Evolutionary conservation across 2,329 filamentous ascomycete genomes (phyloP).

Genomic region (Nemania sp.): DNA sequence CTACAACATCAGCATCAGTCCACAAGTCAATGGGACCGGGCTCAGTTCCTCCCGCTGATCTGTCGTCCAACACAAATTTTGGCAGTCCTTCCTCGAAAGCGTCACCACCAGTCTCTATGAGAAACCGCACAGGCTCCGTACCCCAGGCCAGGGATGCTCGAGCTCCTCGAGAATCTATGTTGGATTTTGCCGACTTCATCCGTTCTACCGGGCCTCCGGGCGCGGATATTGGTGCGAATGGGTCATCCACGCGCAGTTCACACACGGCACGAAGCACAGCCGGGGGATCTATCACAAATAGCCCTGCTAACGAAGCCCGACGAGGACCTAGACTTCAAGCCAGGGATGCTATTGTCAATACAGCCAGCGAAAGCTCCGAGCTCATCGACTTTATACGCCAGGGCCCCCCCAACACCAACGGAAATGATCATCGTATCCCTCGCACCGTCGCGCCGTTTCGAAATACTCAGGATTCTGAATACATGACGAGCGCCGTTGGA

Average conservation of each 20-base stretch:
- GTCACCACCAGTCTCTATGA: slow-evolving; percentile 40
- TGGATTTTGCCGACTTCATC: slow-evolving; percentile 89
- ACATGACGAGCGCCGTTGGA: slow-evolving; percentile 60
- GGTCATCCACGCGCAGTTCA: slow-evolving; percentile 35
- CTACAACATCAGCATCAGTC: slow-evolving; percentile 48
- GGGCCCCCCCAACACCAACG: slow-evolving; percentile 68
- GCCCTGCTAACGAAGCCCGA: slow-evolving; percentile 45
- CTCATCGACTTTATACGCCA: slow-evolving; percentile 94
- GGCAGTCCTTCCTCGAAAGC: slow-evolving; percentile 40
- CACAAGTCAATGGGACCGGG: slow-evolving; percentile 45
- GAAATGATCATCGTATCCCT: slow-evolving; percentile 72
- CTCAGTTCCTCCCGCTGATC: slow-evolving; percentile 44
- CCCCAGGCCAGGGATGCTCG: slow-evolving; percentile 72
- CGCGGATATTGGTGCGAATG: slow-evolving; percentile 37
- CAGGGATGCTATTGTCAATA: slow-evolving; percentile 69
- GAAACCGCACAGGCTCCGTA: slow-evolving; percentile 38
- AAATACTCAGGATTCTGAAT: slow-evolving; percentile 83
- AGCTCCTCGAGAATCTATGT: slow-evolving; percentile 69
- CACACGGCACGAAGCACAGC: slow-evolving; percentile 40
- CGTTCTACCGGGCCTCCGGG: slow-evolving; percentile 77
- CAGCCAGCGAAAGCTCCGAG: slow-evolving; percentile 74
- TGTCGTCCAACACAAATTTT: slow-evolving; percentile 34
- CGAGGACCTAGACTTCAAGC: slow-evolving; percentile 64
- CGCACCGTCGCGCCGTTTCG: slow-evolving; percentile 84
- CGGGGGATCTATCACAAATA: slow-evolving; percentile 42